These are phyloP conservation scores for Ceratobasidium sp. DNA, from an alignment of 1,284 basidiomycete genomes.

Conservation along the genomic window DNA sequence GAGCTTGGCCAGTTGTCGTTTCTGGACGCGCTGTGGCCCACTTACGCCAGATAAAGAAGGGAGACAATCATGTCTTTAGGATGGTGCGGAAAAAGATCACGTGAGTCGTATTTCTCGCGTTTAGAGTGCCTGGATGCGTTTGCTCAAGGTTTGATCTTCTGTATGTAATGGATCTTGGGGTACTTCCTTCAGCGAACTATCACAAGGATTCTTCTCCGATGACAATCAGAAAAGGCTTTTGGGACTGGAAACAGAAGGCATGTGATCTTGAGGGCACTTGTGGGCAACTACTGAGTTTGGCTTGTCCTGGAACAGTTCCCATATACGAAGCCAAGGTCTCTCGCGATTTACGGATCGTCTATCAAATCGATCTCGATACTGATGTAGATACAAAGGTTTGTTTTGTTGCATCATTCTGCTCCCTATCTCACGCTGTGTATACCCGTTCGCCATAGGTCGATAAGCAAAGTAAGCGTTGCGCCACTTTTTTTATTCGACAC, in stretches of 20 bases:
- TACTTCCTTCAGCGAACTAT: conserved; percentile 45
- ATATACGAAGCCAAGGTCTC: conserved; percentile 51
- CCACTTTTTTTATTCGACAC: neutral
- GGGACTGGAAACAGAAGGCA: conserved; percentile 42
- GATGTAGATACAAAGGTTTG: conserved; percentile 44
- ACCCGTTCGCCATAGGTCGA: conserved; percentile 4
- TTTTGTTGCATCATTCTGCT: neutral
- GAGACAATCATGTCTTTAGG: conserved; percentile 40
- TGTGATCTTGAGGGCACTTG: neutral
- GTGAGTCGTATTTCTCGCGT: conserved; percentile 37
- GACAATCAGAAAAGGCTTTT: conserved; percentile 50
- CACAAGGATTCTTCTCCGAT: conserved; percentile 49
- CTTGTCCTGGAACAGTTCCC: conserved; percentile 38
- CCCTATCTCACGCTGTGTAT: neutral
- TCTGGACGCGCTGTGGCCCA: conserved; percentile 31
- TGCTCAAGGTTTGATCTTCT: neutral
- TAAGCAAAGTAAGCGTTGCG: neutral
- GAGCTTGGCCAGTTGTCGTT: conserved; percentile 41
- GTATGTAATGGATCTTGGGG: neutral
- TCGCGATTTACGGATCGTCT: conserved; percentile 50
- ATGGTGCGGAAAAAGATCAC: conserved; percentile 45
- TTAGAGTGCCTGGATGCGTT: neutral
- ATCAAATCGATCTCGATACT: conserved; percentile 48
- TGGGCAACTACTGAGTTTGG: neutral
- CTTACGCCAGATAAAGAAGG: conserved; percentile 38